A percentile compares a stretch with the other conserved stretches of the same genome.
phyloP scores from a whole-genome alignment of 2,329 filamentous ascomycete species.

The Metarhizium sp. region DNA sequence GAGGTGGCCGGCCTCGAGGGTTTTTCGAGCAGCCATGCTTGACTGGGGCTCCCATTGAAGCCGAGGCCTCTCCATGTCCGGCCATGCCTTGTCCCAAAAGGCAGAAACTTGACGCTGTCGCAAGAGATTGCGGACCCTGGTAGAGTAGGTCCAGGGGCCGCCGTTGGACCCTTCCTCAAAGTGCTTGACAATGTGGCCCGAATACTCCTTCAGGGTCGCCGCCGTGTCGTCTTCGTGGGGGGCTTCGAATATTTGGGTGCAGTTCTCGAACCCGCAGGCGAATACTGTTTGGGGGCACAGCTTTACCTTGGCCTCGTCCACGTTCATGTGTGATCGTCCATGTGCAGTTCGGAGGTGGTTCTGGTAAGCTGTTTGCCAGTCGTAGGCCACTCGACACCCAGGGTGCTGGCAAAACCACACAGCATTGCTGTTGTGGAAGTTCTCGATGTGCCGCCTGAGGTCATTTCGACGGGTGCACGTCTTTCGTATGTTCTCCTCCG shows the following conservation, averaged over 20 bases:
- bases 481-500: conserved; percentile 18
- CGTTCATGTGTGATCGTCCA: conserved; percentile 29
- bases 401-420: conserved; percentile 36
- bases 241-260: conserved; percentile 34
- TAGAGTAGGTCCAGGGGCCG: conserved; percentile 34
- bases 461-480: conserved; percentile 23
- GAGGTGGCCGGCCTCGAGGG: conserved; percentile 35
- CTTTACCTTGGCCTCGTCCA: conserved; percentile 32
- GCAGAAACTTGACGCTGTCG: conserved; percentile 26
- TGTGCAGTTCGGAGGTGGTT: conserved; percentile 35
- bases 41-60: conserved; percentile 33
- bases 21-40: conserved; percentile 31
- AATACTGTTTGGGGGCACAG: conserved; percentile 38
- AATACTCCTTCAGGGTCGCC: conserved; percentile 33
- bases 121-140: conserved; percentile 34
- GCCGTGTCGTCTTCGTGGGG: conserved; percentile 27
- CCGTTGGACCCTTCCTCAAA: conserved; percentile 31
- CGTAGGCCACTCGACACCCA: conserved; percentile 34
- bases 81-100: conserved; percentile 28
- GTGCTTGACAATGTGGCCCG: conserved; percentile 36
- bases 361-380: conserved; percentile 39
- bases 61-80: conserved; percentile 22
- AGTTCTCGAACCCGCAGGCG: conserved; percentile 37
- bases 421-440: conserved; percentile 37
- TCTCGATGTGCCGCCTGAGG: conserved; percentile 38